Base-by-base conservation (phyloP, 148 eudicot genomes). In the Tetragonia tetragonoides region DNA sequence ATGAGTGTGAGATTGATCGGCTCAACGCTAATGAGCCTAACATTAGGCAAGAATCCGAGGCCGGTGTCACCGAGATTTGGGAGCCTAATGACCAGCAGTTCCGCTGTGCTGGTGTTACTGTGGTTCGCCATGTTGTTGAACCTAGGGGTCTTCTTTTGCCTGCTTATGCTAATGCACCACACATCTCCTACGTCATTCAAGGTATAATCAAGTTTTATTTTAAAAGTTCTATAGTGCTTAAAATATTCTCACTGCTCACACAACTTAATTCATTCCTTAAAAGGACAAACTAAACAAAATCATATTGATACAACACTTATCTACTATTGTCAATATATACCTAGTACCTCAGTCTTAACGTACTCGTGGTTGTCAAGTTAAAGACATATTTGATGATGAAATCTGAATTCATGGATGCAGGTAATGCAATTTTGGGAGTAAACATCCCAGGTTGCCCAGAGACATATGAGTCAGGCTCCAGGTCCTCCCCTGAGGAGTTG, bases 61-160 rank as follows among this genome's bases (percentile, higher is more conserved):
- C 86, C 4, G 93, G 96, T 0, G 42, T 79, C 2, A 81, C 83
- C 11, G 93, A 89, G 82, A 21, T 82, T 17, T 91, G 93, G 93
- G 84, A 88, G 21, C 60, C 78, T 0, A 74, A 72, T 6, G 72
- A 79, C 18, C 75, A 83, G 11, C 79, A 88, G 73, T 85, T 88
- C 68, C 69, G 72, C 41, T 91, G 96, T 64, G 89, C 88, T 3
- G 93, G 93, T 9, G 83, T 91, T 9, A 76, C 84, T 0, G 87
- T 79, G 8, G 68, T 82, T 24, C 83, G 93, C 0, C 71, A 79
- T 10, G 49, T 28, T 1, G 75, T 91, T 49, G 86, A 85, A 46
- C 84, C 90, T 38, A 79, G 67, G 12, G 91, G 91, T 14, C 91
- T 91, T 46, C 10, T 82, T 38, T 74, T 91, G 85, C 95, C 95